Conservation (phyloP, 768 basidiomycete genomes). For the Panaeolus cyanescens region DNA sequence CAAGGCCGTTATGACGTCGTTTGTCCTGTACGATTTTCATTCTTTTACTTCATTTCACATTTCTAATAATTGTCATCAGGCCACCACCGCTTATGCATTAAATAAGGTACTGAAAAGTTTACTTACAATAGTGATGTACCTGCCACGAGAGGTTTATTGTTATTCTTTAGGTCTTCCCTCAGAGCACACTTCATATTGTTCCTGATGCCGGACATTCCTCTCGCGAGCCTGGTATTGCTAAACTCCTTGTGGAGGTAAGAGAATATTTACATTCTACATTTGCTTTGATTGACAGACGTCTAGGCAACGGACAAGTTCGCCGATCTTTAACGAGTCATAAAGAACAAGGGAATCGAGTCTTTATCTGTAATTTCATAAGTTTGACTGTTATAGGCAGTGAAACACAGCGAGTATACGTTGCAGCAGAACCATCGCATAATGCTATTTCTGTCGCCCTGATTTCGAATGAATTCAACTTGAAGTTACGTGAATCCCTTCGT, state of each 20-base stretch:
- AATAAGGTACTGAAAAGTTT: slow-evolving; percentile 52
- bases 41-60: neutral
- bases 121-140: neutral
- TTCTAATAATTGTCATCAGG: slow-evolving; percentile 34
- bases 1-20: slow-evolving; percentile 91
- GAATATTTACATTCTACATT: neutral
- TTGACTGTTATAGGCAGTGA: slow-evolving; percentile 37
- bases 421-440: too few relatives aligned
- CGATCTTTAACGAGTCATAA: slow-evolving; percentile 23
- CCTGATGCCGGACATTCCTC: slow-evolving; percentile 87
- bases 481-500: too few relatives aligned
- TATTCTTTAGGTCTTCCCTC: slow-evolving; percentile 63
- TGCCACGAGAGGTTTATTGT: slow-evolving; percentile 4
- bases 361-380: neutral
- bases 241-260: slow-evolving; percentile 68
- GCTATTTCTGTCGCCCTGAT: too few relatives aligned
- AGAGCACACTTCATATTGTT: slow-evolving; percentile 74
- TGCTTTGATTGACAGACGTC: neutral
- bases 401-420: neutral
- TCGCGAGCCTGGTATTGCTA: slow-evolving; percentile 67
- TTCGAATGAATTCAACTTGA: too few relatives aligned
- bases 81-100: slow-evolving; percentile 78
- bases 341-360: neutral
- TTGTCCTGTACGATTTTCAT: slow-evolving; percentile 62
- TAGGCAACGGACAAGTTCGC: slow-evolving; percentile 49